Percentiles rank a stretch among this genome's conserved stretches.
Evolutionary conservation across 1,139 yeast genomes (phyloP).

Genomic region (Ogataea hybrid): DNA sequence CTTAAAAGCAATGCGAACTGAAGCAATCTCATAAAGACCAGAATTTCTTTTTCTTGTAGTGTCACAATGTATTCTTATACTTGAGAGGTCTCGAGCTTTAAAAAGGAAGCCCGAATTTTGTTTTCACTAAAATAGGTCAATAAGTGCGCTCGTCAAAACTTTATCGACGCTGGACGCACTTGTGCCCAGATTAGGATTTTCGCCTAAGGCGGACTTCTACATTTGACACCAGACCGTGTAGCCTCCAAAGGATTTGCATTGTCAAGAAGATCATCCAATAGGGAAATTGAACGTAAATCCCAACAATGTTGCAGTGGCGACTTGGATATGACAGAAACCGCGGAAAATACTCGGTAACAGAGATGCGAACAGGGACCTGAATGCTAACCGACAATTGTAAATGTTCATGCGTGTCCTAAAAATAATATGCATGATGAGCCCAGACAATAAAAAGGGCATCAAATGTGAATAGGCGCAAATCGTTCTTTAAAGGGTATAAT

Average conservation of each 20-base stretch:
- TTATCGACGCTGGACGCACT: neutral
- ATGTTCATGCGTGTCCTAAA: neutral
- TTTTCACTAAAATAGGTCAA: no score
- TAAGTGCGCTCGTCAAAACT: neutral
- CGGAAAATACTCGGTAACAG: neutral
- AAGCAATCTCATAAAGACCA: neutral
- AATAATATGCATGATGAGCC: neutral
- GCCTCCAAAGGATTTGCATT: no score
- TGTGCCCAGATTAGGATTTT: neutral
- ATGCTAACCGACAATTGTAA: neutral
- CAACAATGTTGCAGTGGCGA: no score
- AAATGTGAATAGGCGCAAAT: neutral
- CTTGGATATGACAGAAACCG: no score
- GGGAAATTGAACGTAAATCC: no score
- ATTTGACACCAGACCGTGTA: neutral
- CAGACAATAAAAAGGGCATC: neutral
- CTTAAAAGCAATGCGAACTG: neutral
- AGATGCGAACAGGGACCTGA: neutral
- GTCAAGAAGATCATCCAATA: no score
- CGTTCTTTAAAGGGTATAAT: neutral
- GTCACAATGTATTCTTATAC: no score
- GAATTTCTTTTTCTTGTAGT: no score
- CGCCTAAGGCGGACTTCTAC: neutral
- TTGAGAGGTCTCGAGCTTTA: no score
- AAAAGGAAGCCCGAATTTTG: no score